A percentile compares a stretch with the other conserved stretches of the same genome.
Conservation (phyloP, 495 filamentous ascomycete species). For the Daldinia concentrica region DNA sequence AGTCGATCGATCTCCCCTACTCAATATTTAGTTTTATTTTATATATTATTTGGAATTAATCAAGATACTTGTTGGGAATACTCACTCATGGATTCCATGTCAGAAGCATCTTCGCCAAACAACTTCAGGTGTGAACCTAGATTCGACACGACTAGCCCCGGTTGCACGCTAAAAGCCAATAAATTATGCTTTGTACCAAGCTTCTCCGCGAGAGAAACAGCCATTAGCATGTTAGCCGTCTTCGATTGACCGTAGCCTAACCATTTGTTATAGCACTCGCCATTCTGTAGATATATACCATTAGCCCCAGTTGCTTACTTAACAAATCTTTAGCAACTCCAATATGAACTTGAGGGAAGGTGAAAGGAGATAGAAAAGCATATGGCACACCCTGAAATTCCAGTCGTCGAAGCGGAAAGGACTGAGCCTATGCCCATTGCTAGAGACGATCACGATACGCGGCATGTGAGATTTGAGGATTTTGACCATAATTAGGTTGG, state of each 20-base stretch:
- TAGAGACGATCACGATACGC: constrained; percentile 52
- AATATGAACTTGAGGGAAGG: constrained; percentile 10
- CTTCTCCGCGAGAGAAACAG: constrained; percentile 55
- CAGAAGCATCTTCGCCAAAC: too few relatives aligned
- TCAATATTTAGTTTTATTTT: too few relatives aligned
- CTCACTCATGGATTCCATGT: too few relatives aligned
- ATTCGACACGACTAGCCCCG: constrained; percentile 51
- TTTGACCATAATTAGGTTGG: constrained; percentile 66
- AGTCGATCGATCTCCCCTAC: too few relatives aligned
- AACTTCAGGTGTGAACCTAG: constrained; percentile 43
- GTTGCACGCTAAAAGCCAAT: constrained; percentile 55
- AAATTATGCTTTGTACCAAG: constrained; percentile 40
- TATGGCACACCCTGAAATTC: constrained; percentile 23
- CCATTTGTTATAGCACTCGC: constrained; percentile 60
- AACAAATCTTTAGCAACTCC: too few relatives aligned
- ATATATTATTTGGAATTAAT: too few relatives aligned
- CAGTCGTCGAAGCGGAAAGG: constrained; percentile 59
- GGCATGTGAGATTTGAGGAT: constrained; percentile 43
- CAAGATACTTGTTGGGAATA: too few relatives aligned
- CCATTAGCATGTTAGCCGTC: constrained; percentile 63
- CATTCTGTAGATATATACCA: constrained; percentile 34
- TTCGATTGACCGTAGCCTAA: constrained; percentile 39
- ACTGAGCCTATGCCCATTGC: constrained; percentile 56
- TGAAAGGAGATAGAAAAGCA: neutral
- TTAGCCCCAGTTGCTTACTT: constrained; percentile 16